Percentiles rank a stretch among this genome's conserved stretches.
Conservation (phyloP, 441 rosid species). For the Aleurites moluccanus region DNA sequence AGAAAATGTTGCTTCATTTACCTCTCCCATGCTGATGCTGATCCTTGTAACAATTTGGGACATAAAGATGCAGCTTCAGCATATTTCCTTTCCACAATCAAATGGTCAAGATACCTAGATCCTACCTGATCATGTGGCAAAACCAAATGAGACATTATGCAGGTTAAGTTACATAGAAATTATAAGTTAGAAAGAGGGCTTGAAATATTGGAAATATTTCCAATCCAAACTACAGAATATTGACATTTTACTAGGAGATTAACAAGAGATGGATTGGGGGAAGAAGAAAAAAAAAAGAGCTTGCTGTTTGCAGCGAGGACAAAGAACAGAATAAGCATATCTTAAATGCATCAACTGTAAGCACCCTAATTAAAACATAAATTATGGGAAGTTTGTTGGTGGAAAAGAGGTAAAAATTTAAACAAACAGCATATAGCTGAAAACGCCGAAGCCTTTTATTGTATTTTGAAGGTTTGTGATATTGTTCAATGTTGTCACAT, state of each 20-base stretch:
- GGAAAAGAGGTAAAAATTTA: too few species aligned
- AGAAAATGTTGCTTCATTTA: conserved; percentile 32
- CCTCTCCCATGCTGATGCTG: conserved; percentile 99
- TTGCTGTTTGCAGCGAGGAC: neutral
- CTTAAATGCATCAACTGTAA: neutral
- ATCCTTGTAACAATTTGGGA: conserved; percentile 91
- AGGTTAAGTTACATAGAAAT: conserved; percentile 11
- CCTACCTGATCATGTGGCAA: conserved; percentile 68
- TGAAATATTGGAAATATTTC: neutral
- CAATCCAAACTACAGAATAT: neutral
- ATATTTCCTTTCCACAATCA: conserved; percentile 97
- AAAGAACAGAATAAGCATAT: conserved; percentile 4
- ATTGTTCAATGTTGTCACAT: neutral
- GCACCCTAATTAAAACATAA: neutral
- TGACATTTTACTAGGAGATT: neutral
- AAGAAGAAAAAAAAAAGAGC: neutral
- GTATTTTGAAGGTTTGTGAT: neutral
- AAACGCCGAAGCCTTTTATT: neutral
- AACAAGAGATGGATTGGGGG: neutral
- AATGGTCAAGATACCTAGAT: conserved; percentile 97
- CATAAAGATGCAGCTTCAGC: conserved; percentile 98
- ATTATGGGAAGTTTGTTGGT: neutral
- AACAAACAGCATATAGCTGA: neutral
- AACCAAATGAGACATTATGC: conserved; percentile 7
- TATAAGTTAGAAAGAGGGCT: neutral